These are phyloP conservation scores for Xylariaceae sp. DNA, from an alignment of 2,329 filamentous ascomycete species.

Conservation along the genomic window DNA sequence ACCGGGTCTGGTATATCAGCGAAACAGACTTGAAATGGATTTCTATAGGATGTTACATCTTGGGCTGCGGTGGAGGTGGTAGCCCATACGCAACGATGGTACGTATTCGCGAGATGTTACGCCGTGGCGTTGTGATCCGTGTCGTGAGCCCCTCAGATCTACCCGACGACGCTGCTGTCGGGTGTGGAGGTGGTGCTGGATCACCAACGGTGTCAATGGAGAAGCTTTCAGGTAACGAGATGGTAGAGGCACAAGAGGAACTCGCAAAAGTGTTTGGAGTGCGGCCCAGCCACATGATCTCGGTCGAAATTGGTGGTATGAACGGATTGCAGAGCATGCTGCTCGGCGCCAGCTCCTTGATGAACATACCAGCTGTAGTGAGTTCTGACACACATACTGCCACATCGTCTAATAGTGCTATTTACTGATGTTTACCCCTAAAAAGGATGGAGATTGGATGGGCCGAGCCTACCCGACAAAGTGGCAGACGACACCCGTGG, in stretches of 20 bases:
- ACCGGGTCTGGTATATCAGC: conserved; percentile 53
- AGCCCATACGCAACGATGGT: conserved; percentile 50
- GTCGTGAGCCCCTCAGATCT: conserved; percentile 50
- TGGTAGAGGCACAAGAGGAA: conserved; percentile 47
- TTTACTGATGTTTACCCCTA: too few species aligned
- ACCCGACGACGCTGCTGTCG: conserved; percentile 47
- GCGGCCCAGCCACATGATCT: conserved; percentile 53
- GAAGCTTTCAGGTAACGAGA: conserved; percentile 55
- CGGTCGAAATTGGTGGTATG: conserved; percentile 63
- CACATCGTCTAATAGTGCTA: too few species aligned
- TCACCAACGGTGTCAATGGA: conserved; percentile 59
- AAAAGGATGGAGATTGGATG: conserved; percentile 57
- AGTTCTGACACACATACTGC: too few species aligned
- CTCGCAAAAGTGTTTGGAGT: conserved; percentile 45
- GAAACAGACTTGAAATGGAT: conserved; percentile 57
- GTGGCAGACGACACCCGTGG: conserved; percentile 53
- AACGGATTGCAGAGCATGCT: conserved; percentile 60
- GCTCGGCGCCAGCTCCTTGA: conserved; percentile 49
- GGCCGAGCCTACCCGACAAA: conserved; percentile 52
- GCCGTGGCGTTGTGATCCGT: conserved; percentile 45
- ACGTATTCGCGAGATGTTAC: conserved; percentile 47
- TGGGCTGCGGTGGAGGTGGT: conserved; percentile 59
- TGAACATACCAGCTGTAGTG: conserved; percentile 47
- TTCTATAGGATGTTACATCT: conserved; percentile 55
- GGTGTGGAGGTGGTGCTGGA: conserved; percentile 54